Evolutionary conservation across 345 rosid species (phyloP), one percentile per base, ranked within the genome.

Genomic region (Clarkia xantiana): DNA sequence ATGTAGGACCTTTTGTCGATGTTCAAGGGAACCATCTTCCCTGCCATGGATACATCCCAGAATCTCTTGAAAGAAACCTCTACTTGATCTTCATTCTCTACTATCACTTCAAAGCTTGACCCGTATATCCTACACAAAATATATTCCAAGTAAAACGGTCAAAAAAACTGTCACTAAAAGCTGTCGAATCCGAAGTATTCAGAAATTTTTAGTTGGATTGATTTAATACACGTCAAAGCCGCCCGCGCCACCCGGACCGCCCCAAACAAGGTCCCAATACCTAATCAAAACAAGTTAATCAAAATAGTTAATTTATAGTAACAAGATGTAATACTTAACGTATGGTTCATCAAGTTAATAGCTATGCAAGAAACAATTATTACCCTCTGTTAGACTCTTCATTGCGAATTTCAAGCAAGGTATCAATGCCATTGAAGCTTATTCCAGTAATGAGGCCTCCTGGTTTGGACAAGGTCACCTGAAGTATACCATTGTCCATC

Each of bases 201-300:
- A 29, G 29, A 15, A 51, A 34, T 10, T 2, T 12, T 4, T 9
- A 17, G 41, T 10, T 29, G 57, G 18, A 42, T 41, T 48, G 62
- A 49, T 64, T 22, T 60, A 58, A 61, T 80, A 68, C 76, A 61
- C 72, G 51, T 69, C 63, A 22, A 25, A 14, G 17, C 15, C 8
- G 11, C 14, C 42, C 4, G 6, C 15, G 25, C 53, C 60, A 47
- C 55, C 71, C 14, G 75, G 75, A 53, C 51, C 56, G 52, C 70
- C 62, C 94, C 94, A 81, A 1, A 63, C 85, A 20, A 86, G 52
- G 39, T 86, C 96, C 94, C 90, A 83, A 55, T 87, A 87, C 75
- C 95, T 77, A 47, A 36, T 51, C 4, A 9, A 44, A 44, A 10
- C 18, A 51, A 2, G 10, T 20, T 2, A 23, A 9, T 50, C 6